Evolutionary conservation across 306 rosid genomes (phyloP).

Genomic region (Pachyrhizus erosus): DNA sequence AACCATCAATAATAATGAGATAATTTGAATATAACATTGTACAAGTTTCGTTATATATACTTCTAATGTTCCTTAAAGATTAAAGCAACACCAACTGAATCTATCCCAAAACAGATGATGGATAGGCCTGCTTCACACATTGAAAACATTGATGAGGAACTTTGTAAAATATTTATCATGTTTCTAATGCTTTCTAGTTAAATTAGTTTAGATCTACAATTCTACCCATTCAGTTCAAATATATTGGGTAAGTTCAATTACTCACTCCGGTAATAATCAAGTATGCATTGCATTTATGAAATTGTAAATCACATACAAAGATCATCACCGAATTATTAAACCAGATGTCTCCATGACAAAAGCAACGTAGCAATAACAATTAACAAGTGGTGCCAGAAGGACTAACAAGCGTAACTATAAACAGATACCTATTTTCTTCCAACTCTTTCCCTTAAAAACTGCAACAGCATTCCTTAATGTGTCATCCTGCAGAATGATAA

Average conservation of each 20-base stretch:
- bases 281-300: constrained; percentile 3
- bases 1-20: constrained; percentile 16
- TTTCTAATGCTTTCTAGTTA: constrained; percentile 1
- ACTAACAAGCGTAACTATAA: constrained; percentile 28
- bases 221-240: constrained; percentile 14
- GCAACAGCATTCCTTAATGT: constrained; percentile 94
- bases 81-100: not conserved
- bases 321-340: constrained; percentile 23
- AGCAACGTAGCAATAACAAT: constrained; percentile 32
- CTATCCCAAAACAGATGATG: not conserved
- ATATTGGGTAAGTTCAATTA: constrained; percentile 18
- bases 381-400: constrained; percentile 12
- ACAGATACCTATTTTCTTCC: constrained; percentile 93
- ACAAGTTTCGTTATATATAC: constrained; percentile 8
- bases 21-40: not conserved
- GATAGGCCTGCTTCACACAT: not conserved
- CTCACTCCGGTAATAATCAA: constrained; percentile 24
- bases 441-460: constrained; percentile 84
- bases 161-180: constrained; percentile 1
- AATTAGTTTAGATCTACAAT: constrained; percentile 19
- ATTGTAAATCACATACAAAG: constrained; percentile 9
- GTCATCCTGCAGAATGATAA: constrained; percentile 75
- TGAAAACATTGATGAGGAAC: not conserved
- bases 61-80: constrained; percentile 21
- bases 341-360: constrained; percentile 17